These are phyloP conservation scores for Aaosphaeria arxii DNA, from an alignment of 2,329 filamentous ascomycete species.

Conservation along the genomic window DNA sequence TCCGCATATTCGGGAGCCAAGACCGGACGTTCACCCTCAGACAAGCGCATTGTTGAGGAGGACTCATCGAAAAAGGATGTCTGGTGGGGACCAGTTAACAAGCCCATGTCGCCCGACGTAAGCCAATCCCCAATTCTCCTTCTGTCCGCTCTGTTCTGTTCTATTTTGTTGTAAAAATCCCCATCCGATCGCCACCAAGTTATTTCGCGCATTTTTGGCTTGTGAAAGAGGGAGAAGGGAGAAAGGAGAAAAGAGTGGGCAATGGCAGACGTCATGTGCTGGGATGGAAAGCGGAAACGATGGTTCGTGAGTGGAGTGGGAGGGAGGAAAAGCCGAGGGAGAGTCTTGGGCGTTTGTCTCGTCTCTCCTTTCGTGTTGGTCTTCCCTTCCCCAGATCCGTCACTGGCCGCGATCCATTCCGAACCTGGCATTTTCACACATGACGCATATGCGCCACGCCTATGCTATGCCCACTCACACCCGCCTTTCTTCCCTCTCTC, in stretches of 20 bases:
- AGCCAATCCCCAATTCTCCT: conserved; percentile 38
- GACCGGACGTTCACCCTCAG: conserved; percentile 92
- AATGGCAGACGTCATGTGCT: conserved; percentile 32
- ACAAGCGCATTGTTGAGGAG: conserved; percentile 98
- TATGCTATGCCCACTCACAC: conserved; percentile 27
- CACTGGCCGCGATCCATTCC: conserved; percentile 9
- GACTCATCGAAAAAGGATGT: conserved; percentile 82
- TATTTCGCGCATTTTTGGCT: conserved; percentile 13
- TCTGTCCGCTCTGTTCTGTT: conserved; percentile 6
- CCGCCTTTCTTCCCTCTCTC: conserved; percentile 30
- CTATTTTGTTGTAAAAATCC: conserved; percentile 1
- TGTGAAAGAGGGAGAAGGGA: conserved; percentile 14
- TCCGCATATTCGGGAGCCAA: conserved; percentile 98
- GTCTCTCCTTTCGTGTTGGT: too few relatives aligned
- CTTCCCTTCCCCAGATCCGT: conserved; percentile 1
- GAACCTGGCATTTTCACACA: conserved; percentile 16
- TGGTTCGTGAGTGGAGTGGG: conserved; percentile 16
- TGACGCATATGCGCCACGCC: conserved; percentile 1
- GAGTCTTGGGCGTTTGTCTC: too few relatives aligned
- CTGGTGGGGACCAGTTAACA: conserved; percentile 99
- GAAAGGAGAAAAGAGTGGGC: too few relatives aligned
- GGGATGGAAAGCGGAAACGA: conserved; percentile 4
- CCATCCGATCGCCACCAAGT: background rate
- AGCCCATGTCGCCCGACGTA: conserved; percentile 97
- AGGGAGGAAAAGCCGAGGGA: conserved; percentile 15